Conservation (phyloP, 148 eudicot species). For the Rhododendron mucronatum region DNA sequence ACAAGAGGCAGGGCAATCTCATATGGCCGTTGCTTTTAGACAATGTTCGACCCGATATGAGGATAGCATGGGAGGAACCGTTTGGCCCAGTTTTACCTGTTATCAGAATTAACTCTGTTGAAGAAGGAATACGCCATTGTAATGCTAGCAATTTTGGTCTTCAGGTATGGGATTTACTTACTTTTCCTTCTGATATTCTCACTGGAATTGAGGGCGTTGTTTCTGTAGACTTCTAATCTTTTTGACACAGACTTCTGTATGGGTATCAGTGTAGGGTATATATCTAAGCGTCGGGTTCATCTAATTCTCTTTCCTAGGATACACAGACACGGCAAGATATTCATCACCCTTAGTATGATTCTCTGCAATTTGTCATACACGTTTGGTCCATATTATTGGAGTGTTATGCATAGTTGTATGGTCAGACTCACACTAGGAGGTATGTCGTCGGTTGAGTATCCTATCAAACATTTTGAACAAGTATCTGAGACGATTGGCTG, state of each 20-base stretch:
- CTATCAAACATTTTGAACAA: background rate
- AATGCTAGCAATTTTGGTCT: slow-evolving; percentile 67
- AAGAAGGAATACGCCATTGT: slow-evolving; percentile 64
- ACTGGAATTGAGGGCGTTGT: background rate
- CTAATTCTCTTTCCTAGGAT: background rate
- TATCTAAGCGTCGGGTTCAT: background rate
- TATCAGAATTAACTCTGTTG: slow-evolving; percentile 49
- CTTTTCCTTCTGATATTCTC: background rate
- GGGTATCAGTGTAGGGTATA: background rate
- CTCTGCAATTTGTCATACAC: background rate
- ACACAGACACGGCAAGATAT: background rate
- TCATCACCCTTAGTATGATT: background rate
- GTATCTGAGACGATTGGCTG: background rate
- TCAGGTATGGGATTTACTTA: slow-evolving; percentile 33
- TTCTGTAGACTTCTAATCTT: background rate
- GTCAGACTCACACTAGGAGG: background rate
- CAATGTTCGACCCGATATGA: slow-evolving; percentile 69
- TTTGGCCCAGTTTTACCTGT: slow-evolving; percentile 65
- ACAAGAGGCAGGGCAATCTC: slow-evolving; percentile 91
- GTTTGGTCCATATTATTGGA: background rate
- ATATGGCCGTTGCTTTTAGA: slow-evolving; percentile 94
- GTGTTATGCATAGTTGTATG: background rate
- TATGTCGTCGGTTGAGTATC: background rate
- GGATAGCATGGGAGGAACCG: slow-evolving; percentile 73
- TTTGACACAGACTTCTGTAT: background rate